These are phyloP conservation scores for Cardiospermum halicacabum DNA, from an alignment of 345 rosid genomes.

Conservation along the genomic window DNA sequence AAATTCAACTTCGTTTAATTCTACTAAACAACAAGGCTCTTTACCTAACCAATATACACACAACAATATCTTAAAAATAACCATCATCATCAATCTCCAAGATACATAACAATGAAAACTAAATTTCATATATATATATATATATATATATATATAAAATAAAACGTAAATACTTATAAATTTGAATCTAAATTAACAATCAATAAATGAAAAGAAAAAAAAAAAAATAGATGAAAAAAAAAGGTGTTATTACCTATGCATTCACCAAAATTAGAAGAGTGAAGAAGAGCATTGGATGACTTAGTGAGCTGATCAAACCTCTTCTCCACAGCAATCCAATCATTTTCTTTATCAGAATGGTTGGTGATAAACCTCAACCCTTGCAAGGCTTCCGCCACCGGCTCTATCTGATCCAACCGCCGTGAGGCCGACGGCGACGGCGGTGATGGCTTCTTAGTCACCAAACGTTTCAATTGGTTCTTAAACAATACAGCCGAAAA, in stretches of 20 bases:
- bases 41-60: background rate
- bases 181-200: no score
- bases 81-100: no score
- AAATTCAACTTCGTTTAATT: background rate
- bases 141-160: no score
- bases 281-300: conserved; percentile 48
- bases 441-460: conserved; percentile 36
- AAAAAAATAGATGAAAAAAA: no score
- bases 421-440: conserved; percentile 2
- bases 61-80: no score
- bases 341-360: conserved; percentile 39
- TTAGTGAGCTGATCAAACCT: conserved; percentile 54
- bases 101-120: no score
- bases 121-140: no score
- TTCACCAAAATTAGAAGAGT: conserved; percentile 59
- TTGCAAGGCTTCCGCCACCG: conserved; percentile 69
- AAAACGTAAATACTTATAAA: no score
- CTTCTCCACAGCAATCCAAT: conserved; percentile 67
- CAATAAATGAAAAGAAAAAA: no score
- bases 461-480: conserved; percentile 44
- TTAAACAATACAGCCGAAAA: no score
- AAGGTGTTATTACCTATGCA: conserved; percentile 68
- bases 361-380: conserved; percentile 81
- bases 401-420: conserved; percentile 56
- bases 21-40: background rate